A percentile compares a stretch with the other conserved stretches of the same genome.
Evolutionary conservation across 2,329 filamentous ascomycete genomes (phyloP).

Genomic region (Botryotinia calthae): DNA sequence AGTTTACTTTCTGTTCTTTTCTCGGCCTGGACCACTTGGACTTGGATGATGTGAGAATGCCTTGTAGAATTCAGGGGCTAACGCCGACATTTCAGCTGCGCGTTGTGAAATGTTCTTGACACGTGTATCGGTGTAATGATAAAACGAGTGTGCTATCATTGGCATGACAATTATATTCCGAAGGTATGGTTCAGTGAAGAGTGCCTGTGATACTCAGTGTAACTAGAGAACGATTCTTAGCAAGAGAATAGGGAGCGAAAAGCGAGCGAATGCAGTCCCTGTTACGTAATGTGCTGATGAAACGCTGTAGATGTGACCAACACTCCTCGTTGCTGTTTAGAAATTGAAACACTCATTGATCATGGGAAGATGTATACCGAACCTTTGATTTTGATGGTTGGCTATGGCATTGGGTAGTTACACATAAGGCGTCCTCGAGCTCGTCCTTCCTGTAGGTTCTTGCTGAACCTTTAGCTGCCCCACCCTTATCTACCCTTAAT

Average conservation of each 20-base stretch:
- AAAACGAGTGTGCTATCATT: background rate
- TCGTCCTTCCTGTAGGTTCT: background rate
- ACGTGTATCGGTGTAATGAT: background rate
- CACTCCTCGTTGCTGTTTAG: background rate
- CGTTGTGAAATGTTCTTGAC: background rate
- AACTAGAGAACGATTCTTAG: background rate
- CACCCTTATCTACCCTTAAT: background rate
- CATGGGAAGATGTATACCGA: background rate
- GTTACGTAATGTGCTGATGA: background rate
- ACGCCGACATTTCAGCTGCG: background rate
- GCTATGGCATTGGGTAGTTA: background rate
- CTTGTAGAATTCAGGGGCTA: background rate
- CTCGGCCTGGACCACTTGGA: background rate
- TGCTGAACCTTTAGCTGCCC: background rate
- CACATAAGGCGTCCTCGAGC: background rate
- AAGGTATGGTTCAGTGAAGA: background rate
- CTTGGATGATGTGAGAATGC: background rate
- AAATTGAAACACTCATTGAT: background rate
- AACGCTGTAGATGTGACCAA: background rate
- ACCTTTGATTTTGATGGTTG: background rate
- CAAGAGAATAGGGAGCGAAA: background rate
- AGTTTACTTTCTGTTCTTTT: background rate
- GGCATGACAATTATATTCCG: background rate
- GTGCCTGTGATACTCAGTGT: background rate
- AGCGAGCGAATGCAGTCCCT: background rate